Base-by-base conservation (phyloP, 2,329 filamentous ascomycete species). In the Parasarocladium wereldwijsianum region DNA sequence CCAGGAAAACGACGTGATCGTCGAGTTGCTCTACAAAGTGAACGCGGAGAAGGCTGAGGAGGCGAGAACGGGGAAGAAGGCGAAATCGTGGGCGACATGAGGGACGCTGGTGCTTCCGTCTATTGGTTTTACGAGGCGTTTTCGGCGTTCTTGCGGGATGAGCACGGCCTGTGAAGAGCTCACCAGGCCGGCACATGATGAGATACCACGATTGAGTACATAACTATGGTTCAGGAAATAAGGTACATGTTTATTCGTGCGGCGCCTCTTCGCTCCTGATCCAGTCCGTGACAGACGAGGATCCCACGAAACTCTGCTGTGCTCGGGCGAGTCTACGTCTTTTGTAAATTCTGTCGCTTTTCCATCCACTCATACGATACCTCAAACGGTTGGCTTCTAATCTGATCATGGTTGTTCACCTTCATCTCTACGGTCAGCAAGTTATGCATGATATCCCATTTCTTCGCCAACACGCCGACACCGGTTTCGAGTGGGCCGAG, bases 1-100 rank as follows among this genome's bases (percentile, higher is more conserved):
- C 23, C 76, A 75, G 39, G 83, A 92, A 57, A 84, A 76, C 46
- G 82, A 90, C 43, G 76, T 85, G 39, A 78, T 90, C 34, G 78
- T 86, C 33, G 78, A 81, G 39, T 72, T 84, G 47, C 61, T 85
- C 36, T 81, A 83, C 60, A 79, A 74, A 46, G 65, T 81, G 17
- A 50, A 50, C 15, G 49, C 48, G 36, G 47, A 54, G 13, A 47
- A 45, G 32, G 33, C 35, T 13, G 34, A 43, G 5, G 47, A 42
- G 26, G 35, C 42, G 6, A 38, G 46, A 24, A 38, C 32, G 11
- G 33, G 44, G n/a, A 46, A 44, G 33, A 44, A 42, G 24, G 33
- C 28, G 5, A 31, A 17, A 14, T 16, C 29, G 26, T 26, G 22
- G n/a, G 26, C 15, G 31, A 38, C 6, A 32, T 36, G 25, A 26